phyloP scores from a whole-genome alignment of 2,329 filamentous ascomycete species.

The Coniochaeta ligniaria region DNA sequence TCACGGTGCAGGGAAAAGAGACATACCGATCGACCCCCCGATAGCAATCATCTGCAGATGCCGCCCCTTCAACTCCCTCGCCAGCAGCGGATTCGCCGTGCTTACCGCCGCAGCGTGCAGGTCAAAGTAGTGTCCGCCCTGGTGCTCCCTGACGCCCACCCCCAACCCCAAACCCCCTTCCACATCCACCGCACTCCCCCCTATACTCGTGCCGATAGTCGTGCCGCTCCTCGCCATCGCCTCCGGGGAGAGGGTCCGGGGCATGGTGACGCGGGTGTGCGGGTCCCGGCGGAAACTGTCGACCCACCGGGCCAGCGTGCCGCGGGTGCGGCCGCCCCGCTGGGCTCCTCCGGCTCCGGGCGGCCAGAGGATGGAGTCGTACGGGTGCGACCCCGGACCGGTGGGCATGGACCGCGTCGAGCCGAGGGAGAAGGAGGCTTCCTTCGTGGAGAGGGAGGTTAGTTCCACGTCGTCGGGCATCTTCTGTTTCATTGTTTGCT shows the following conservation, averaged over 20 bases:
- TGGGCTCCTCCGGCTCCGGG: not conserved
- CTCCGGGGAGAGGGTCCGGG: not conserved
- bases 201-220: not conserved
- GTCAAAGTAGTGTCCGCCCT: conserved; percentile 45
- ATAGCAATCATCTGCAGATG: conserved; percentile 98
- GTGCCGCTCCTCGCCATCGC: no score
- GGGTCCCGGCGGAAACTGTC: conserved; percentile 1
- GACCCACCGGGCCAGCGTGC: conserved; percentile 1
- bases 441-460: not conserved
- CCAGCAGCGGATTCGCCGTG: conserved; percentile 68
- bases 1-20: not conserved
- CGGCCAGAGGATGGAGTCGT: not conserved
- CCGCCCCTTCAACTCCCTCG: conserved; percentile 70
- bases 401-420: not conserved
- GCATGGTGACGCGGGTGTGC: not conserved
- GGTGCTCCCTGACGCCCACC: conserved; percentile 19
- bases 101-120: conserved; percentile 56
- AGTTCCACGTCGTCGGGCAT: not conserved
- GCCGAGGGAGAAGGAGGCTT: not conserved
- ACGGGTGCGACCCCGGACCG: not conserved
- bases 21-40: conserved; percentile 72
- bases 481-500: not conserved
- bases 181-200: not conserved
- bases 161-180: conserved; percentile 7
- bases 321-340: conserved; percentile 6